These are phyloP conservation scores for Nicotiana sylvestris DNA, from an alignment of 257 asterid species.

Conservation along the genomic window DNA sequence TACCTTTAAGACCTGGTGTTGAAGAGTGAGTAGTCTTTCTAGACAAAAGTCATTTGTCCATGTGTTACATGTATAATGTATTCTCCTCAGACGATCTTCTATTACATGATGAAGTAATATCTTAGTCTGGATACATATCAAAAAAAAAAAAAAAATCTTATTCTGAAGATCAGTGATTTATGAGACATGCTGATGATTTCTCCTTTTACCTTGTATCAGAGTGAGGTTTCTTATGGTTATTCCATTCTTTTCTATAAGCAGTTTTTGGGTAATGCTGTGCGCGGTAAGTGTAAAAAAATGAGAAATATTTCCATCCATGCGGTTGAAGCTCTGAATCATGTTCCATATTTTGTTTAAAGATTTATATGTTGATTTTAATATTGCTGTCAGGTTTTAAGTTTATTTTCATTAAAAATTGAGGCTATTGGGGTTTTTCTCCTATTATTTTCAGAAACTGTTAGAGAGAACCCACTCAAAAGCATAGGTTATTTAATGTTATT, in stretches of 20 bases:
- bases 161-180: not conserved
- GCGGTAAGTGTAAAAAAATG: not conserved
- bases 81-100: constrained; percentile 7
- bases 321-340: not conserved
- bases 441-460: not conserved
- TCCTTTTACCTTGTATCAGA: not conserved
- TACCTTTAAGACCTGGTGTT: constrained; percentile 79
- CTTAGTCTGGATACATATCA: no score
- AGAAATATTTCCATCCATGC: not conserved
- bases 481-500: not conserved
- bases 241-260: not conserved
- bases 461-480: not conserved
- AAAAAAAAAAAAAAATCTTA: no score
- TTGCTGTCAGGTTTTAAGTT: not conserved
- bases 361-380: not conserved
- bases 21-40: constrained; percentile 60
- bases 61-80: constrained; percentile 1
- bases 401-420: not conserved
- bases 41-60: not conserved
- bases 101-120: constrained; percentile 4
- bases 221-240: not conserved
- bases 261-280: not conserved
- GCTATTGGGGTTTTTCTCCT: not conserved
- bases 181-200: not conserved
- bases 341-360: not conserved